These are phyloP conservation scores for Kluyveromyces nonfermentans DNA, from an alignment of 805 yeast species.

Conservation along the genomic window DNA sequence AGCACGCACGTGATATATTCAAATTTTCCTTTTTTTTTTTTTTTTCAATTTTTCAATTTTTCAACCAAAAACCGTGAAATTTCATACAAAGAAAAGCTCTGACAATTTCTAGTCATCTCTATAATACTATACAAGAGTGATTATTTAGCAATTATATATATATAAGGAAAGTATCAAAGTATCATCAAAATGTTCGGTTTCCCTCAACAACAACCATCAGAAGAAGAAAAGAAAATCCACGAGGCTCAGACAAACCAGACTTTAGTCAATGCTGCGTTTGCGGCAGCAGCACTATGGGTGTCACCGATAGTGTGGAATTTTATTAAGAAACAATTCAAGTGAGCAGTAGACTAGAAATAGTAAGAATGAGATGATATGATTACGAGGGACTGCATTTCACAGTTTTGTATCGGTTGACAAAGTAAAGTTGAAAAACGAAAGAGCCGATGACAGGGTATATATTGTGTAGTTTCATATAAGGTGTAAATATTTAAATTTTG, in stretches of 20 bases:
- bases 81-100: no score
- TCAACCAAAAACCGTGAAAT: no score
- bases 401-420: neutral
- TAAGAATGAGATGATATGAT: neutral
- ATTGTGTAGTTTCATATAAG: neutral
- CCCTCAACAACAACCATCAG: conserved; percentile 45
- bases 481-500: conserved; percentile 1
- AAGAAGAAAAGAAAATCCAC: conserved; percentile 59
- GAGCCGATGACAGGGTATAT: neutral
- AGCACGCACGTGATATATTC: no score
- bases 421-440: no score
- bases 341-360: neutral
- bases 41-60: no score
- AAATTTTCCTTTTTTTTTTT: no score
- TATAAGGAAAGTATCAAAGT: no score
- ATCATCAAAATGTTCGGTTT: conserved; percentile 35
- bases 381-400: neutral
- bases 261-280: conserved; percentile 46
- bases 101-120: no score
- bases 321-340: conserved; percentile 29
- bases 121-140: no score
- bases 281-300: conserved; percentile 56
- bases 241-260: conserved; percentile 54
- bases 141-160: neutral
- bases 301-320: conserved; percentile 28